Evolutionary conservation across 768 basidiomycete genomes (phyloP).

Genomic region (Collybia sordida): DNA sequence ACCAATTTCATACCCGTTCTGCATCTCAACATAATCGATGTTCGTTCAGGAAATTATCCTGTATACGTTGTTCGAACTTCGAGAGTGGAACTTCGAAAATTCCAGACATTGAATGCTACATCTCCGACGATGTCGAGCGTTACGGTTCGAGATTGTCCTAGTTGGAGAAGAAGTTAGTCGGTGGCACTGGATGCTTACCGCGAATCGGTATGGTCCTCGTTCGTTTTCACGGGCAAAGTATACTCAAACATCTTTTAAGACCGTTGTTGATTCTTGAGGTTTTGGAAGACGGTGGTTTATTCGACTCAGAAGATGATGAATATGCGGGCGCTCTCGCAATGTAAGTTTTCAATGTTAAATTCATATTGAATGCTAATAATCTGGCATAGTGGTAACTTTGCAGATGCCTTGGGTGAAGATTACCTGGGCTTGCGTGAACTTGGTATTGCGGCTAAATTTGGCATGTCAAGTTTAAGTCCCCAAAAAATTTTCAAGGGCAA

Average conservation of each 20-base stretch:
- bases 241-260: conserved; percentile 25
- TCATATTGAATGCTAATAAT: background rate
- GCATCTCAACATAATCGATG: background rate
- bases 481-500: conserved; percentile 73
- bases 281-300: conserved; percentile 62
- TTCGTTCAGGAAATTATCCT: conserved; percentile 80
- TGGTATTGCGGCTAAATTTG: conserved; percentile 85
- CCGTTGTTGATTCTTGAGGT: conserved; percentile 46
- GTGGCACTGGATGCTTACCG: conserved; percentile 83
- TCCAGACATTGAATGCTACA: conserved; percentile 80
- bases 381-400: conserved; percentile 74
- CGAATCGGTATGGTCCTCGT: conserved; percentile 67
- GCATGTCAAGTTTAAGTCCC: conserved; percentile 75
- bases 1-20: conserved; percentile 2
- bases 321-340: conserved; percentile 66
- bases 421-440: conserved; percentile 87
- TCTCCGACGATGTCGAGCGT: conserved; percentile 85
- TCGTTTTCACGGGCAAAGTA: background rate
- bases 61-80: conserved; percentile 88
- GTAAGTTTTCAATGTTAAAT: conserved; percentile 22
- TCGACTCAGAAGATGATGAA: conserved; percentile 53
- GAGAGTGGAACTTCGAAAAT: conserved; percentile 79
- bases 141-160: conserved; percentile 77
- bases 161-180: conserved; percentile 82
- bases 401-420: conserved; percentile 87